Evolutionary conservation across 192 early-diverging fungal genomes (phyloP).

Genomic region (Mortierella hygrophila): DNA sequence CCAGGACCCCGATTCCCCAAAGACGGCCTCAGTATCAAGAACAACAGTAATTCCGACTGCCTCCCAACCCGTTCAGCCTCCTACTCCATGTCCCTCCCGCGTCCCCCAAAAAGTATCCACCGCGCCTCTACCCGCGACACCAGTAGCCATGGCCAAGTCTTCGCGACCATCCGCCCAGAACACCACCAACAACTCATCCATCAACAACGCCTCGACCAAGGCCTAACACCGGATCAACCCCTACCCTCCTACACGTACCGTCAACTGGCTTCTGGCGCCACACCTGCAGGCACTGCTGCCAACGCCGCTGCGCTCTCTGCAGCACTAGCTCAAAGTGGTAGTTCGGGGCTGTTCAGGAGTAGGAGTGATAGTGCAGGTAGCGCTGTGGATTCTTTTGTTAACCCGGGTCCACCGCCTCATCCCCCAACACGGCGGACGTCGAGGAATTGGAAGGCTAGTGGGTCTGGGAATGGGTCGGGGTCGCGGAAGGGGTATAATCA

Average conservation of each 20-base stretch:
- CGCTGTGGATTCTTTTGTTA: not conserved
- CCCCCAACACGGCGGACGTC: not conserved
- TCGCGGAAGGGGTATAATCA: not conserved
- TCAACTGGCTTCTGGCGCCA: not conserved
- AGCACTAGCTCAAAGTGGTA: not conserved
- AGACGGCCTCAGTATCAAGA: not conserved
- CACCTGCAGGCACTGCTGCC: not conserved
- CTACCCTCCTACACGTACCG: not conserved
- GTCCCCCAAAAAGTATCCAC: not conserved
- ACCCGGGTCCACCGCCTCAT: conserved; percentile 21
- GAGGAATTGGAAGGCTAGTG: not conserved
- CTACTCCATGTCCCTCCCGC: not conserved
- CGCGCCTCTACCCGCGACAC: not conserved
- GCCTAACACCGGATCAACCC: not conserved
- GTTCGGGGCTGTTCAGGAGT: not conserved
- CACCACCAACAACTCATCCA: conserved; percentile 18
- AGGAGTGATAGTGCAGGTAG: not conserved
- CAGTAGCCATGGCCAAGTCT: not conserved
- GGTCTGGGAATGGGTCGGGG: not conserved
- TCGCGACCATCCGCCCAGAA: conserved; percentile 20
- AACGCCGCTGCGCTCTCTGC: not conserved
- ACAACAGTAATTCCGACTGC: not conserved
- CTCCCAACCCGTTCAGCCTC: not conserved
- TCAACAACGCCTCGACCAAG: conserved; percentile 13
- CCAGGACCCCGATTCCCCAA: not conserved